These are phyloP conservation scores for Hypholoma sublateritium DNA, from an alignment of 768 basidiomycete species.

Conservation along the genomic window DNA sequence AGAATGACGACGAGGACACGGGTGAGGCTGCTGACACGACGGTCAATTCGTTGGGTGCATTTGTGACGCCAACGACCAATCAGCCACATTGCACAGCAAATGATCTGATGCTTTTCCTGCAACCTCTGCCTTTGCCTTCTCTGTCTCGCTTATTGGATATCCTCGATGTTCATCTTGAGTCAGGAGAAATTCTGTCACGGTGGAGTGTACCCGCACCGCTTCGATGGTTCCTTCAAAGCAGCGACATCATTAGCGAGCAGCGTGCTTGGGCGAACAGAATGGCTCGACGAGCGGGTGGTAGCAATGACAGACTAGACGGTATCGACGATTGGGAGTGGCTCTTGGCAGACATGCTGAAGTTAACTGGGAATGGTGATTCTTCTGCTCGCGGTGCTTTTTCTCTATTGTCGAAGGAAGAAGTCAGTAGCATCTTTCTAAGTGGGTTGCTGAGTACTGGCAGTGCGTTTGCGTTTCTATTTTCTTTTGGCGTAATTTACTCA, in stretches of 20 bases:
- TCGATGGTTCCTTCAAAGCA: constrained; percentile 88
- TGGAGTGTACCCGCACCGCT: constrained; percentile 86
- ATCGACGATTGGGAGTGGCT: constrained; percentile 85
- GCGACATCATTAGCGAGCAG: constrained; percentile 65
- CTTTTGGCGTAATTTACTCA: background rate
- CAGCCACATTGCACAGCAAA: constrained; percentile 55
- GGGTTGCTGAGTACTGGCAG: constrained; percentile 87
- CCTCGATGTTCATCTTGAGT: constrained; percentile 91
- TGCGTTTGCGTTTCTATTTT: constrained; percentile 44
- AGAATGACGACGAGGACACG: constrained; percentile 53
- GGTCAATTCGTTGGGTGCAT: constrained; percentile 74
- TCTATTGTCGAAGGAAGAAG: constrained; percentile 65
- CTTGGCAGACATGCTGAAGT: constrained; percentile 86
- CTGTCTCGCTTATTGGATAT: constrained; percentile 86
- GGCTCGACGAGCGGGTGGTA: constrained; percentile 66
- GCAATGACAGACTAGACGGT: constrained; percentile 51
- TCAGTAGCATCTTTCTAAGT: constrained; percentile 79
- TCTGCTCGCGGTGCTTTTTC: constrained; percentile 79
- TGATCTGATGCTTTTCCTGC: constrained; percentile 82
- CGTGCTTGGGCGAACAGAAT: constrained; percentile 84
- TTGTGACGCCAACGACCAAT: constrained; percentile 72
- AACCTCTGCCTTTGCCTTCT: constrained; percentile 68
- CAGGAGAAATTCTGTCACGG: constrained; percentile 86
- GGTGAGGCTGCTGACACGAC: constrained; percentile 83
- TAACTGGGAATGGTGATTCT: constrained; percentile 63